These are phyloP conservation scores for Immersiporthe knoxdaviesiana DNA, from an alignment of 2,329 filamentous ascomycete genomes.

Conservation along the genomic window DNA sequence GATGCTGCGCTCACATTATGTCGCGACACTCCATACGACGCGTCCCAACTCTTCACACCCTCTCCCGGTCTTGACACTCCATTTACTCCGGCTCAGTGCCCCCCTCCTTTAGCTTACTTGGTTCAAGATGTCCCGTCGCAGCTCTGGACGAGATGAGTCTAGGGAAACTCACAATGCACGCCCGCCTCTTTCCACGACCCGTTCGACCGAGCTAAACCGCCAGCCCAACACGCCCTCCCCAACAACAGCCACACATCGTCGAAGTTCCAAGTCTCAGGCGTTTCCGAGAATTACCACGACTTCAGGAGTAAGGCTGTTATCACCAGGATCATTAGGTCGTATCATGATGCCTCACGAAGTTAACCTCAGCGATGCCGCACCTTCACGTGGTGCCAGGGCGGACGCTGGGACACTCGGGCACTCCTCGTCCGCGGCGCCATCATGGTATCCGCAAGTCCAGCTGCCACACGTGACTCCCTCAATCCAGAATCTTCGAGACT, in stretches of 20 bases:
- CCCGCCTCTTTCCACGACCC: background rate
- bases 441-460: background rate
- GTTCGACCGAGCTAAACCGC: background rate
- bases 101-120: background rate
- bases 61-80: background rate
- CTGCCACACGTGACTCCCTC: background rate
- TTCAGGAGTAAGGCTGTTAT: background rate
- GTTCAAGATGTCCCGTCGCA: background rate
- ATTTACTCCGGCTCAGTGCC: background rate
- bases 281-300: background rate
- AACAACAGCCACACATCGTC: background rate
- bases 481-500: background rate
- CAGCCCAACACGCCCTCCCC: background rate
- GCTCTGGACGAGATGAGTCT: background rate
- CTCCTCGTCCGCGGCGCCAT: background rate
- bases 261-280: background rate
- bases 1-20: background rate
- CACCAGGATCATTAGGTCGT: background rate
- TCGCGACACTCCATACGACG: background rate
- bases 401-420: background rate
- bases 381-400: background rate
- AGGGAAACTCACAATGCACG: background rate
- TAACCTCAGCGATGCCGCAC: background rate
- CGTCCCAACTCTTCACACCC: background rate
- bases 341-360: background rate